A percentile compares a stretch with the other conserved stretches of the same genome.
phyloP scores from a whole-genome alignment of 108 stramenopile species.

The Schizochytrium sp. region DNA sequence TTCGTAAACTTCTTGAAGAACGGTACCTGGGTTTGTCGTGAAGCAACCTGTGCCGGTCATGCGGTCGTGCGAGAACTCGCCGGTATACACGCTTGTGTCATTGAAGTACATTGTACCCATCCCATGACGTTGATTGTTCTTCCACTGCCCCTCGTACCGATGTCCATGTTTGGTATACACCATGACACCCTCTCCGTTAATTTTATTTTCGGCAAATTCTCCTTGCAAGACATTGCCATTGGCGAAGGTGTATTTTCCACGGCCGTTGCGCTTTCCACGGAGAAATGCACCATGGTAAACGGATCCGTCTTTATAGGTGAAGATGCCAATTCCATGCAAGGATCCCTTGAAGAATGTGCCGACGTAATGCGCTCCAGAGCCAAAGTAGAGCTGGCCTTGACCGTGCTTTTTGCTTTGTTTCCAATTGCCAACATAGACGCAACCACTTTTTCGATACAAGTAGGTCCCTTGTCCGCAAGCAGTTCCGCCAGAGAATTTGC shows the following conservation, averaged over 20 bases:
- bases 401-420: constrained; percentile 31
- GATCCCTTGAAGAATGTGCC: constrained; percentile 25
- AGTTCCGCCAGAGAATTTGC: constrained; percentile 59
- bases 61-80: constrained; percentile 23
- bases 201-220: constrained; percentile 67
- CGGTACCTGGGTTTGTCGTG: constrained; percentile 38
- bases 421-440: constrained; percentile 33
- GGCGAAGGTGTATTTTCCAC: constrained; percentile 30
- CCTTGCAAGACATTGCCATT: constrained; percentile 59
- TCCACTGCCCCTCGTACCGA: constrained; percentile 53
- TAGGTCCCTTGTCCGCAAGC: constrained; percentile 63
- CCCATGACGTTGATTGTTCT: constrained; percentile 65
- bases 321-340: constrained; percentile 39
- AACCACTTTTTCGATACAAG: constrained; percentile 43
- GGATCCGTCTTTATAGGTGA: constrained; percentile 31
- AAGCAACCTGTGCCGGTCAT: constrained; percentile 39
- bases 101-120: constrained; percentile 52
- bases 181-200: constrained; percentile 75
- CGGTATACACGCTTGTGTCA: constrained; percentile 38
- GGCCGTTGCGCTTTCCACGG: constrained; percentile 37
- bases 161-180: constrained; percentile 60
- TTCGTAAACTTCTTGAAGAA: constrained; percentile 45
- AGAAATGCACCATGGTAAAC: constrained; percentile 29
- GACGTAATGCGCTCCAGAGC: constrained; percentile 24
- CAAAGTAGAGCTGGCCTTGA: constrained; percentile 37